Conservation (phyloP, 108 stramenopile species). For the Nitzschia putrida region DNA sequence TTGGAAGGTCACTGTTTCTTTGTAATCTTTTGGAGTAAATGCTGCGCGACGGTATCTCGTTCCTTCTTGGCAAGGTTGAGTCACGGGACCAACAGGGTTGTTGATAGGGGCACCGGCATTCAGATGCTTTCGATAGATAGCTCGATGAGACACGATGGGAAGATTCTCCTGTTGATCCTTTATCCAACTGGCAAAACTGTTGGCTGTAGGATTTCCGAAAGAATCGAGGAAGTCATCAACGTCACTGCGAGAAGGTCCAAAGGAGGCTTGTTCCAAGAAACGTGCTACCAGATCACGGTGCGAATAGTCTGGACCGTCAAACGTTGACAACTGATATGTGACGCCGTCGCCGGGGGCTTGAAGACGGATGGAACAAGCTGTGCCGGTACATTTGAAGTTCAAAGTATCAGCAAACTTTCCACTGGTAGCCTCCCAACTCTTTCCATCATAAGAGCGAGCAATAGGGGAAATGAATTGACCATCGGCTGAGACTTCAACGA, state of each 20-base stretch:
- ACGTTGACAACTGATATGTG: not conserved
- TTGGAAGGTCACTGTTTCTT: too few relatives aligned
- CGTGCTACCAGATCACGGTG: constrained; percentile 34
- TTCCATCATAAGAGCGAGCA: constrained; percentile 66
- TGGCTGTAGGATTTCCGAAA: not conserved
- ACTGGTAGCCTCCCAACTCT: constrained; percentile 57
- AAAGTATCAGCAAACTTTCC: constrained; percentile 29
- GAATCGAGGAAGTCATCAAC: not conserved
- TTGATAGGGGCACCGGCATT: constrained; percentile 29
- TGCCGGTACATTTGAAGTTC: not conserved
- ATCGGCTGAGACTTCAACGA: too few relatives aligned
- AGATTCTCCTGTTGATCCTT: not conserved
- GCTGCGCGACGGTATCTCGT: not conserved
- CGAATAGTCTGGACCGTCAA: not conserved
- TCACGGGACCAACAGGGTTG: constrained; percentile 53
- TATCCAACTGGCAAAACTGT: not conserved
- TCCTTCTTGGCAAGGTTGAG: constrained; percentile 31
- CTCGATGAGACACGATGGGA: not conserved
- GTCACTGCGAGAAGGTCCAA: constrained; percentile 44
- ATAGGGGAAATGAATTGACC: constrained; percentile 28
- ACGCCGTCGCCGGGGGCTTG: not conserved
- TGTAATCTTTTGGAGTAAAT: not conserved
- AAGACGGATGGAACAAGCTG: not conserved
- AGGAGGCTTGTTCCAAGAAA: constrained; percentile 64
- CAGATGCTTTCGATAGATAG: not conserved